Evolutionary conservation across 768 basidiomycete genomes (phyloP), one percentile per base, ranked within the genome.

Genomic region (Lactarius vividus): DNA sequence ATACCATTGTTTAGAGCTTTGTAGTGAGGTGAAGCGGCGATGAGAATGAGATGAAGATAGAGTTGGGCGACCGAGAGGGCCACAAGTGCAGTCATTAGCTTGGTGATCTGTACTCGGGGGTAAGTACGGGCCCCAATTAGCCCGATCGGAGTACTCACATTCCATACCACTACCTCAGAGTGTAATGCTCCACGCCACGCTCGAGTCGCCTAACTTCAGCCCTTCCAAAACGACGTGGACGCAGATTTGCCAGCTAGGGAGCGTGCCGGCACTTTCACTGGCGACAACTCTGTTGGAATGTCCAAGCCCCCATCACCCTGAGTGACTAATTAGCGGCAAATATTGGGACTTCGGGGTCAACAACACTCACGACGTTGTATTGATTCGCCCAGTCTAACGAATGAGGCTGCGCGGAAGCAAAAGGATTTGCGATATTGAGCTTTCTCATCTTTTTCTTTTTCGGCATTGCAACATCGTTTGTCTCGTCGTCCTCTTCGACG

Each of bases 381-480:
- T 66, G 60, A 28, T 61, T 63, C 28, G 60, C 62, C 69, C 69
- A 69, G 52, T 68, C 67, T n/a, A 69, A 57, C 16, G 67, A 61
- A 20, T 59, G 35, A 4, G 67, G 35, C 28, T 65, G 64, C 28
- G 69, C 35, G 16, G 63, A 49, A 26, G 37, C 39, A 6, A 70
- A 70, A 18, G 68, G 39, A 29, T 69, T 69, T 31, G 57, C 18
- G 31, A 62, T 29, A 28, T 63, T 68, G 33, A 70, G 67, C 57
- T 62, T 70, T 61, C 56, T 63, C 67, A 64, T 44, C 42, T 55
- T 70, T 59, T 64, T 70, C 66, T 64, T 70, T 57, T 70, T 70
- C 28, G 62, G 67, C n/a, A 40, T 28, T 9, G 60, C 54, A 15
- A 40, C n/a, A 31, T 58, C 68, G 13, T 60, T 62, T 23, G 42